Evolutionary conservation across 2,329 filamentous ascomycete species (phyloP).

Genomic region (Acephala macrosclerotiorum): DNA sequence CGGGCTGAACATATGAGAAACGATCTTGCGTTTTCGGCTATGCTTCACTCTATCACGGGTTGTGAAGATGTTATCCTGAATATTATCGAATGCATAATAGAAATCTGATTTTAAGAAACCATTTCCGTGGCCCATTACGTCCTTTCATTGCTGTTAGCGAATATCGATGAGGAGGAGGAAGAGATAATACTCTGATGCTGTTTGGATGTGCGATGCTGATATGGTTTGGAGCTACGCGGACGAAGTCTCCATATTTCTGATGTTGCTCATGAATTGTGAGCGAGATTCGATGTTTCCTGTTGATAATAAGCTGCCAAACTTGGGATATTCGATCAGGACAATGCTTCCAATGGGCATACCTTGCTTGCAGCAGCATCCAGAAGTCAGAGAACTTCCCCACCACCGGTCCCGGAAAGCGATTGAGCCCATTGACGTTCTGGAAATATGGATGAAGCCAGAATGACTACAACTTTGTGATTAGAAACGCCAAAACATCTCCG

Average conservation of each 20-base stretch:
- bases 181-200: conserved; percentile 1
- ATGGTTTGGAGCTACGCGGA: conserved; percentile 5
- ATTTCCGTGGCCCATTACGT: conserved; percentile 6
- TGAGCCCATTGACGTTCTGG: conserved; percentile 1
- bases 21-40: conserved; percentile 5
- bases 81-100: conserved; percentile 5
- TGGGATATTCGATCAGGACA: neutral
- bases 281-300: conserved; percentile 5
- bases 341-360: neutral
- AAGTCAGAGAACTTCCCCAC: conserved; percentile 6
- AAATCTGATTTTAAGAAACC: conserved; percentile 8
- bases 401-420: neutral
- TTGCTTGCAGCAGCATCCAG: conserved; percentile 3
- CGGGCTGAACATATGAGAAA: conserved; percentile 6
- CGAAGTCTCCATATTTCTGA: conserved; percentile 4
- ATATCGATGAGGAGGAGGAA: neutral
- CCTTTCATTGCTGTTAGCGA: neutral
- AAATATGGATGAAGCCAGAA: neutral
- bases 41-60: neutral
- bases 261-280: conserved; percentile 8
- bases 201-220: conserved; percentile 1
- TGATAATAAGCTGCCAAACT: neutral
- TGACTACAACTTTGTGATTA: neutral
- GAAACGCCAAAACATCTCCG: too few relatives aligned
- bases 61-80: conserved; percentile 2